Base-by-base conservation (phyloP, 148 eudicot genomes). In the Simmondsia chinensis region DNA sequence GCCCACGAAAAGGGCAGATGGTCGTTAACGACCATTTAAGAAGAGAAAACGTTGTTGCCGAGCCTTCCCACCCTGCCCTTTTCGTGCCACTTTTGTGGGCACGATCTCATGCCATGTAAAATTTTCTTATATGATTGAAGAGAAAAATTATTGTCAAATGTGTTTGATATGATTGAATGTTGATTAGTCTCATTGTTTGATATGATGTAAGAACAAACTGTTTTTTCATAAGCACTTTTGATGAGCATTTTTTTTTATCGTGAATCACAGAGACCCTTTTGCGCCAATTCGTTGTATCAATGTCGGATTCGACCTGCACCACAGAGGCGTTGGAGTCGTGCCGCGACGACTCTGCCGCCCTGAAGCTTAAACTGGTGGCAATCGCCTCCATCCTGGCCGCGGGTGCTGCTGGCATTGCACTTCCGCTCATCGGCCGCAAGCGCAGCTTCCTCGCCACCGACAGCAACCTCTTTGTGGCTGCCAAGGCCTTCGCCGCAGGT, bases 401-500 rank as follows among this genome's bases (percentile, higher is more conserved):
- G 3, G 66, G 76, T 1, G 71, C 68, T 3, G 34, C 72, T 1
- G 81, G 81, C 0, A 59, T 75, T 0, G 47, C 66, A 9, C 61
- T 75, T 7, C 81, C 81, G 4, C 38, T 71, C 9, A 11, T 75
- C 7, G 77, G 81, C 2, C 64, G 59, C 21, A 40, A 34, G 49
- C 50, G 43, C 48, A 48, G 63, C 33, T 44, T 57, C 33, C 58
- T 75, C 15, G 49, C 70, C 0, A 67, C 70, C 3, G 79, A 77
- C 24, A 70, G 69, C n/a, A 60, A 66, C 37, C 39, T 73, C 5
- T 77, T 73, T 20, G 65, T 69, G 1, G 62, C 77, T 11, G 57
- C 73, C 4, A 77, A 77, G 39, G 73, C 79, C 1, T 69, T 77
- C 38, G 83, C 83, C 1, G 79, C 83, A 4, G 83, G 83, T 6